Percentiles rank a stretch among this genome's conserved stretches.
Conservation (phyloP, 2,329 filamentous ascomycete species). For the Ceratocystiopsis minuta region DNA sequence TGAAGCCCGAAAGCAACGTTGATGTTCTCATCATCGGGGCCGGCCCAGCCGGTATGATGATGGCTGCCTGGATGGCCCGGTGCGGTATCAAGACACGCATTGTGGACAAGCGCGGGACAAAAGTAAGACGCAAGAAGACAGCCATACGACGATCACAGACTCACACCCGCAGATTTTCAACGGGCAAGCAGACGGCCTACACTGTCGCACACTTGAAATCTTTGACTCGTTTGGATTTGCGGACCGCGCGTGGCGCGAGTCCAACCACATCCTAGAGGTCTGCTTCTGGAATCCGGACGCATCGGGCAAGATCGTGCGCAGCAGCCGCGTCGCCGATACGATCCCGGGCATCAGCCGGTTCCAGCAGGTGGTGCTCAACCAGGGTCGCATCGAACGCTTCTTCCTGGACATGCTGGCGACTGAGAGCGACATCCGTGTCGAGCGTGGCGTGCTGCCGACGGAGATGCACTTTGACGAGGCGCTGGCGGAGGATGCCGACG, state of each 20-base stretch:
- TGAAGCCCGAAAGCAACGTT: too few species aligned
- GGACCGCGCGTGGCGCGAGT: slow-evolving; percentile 45
- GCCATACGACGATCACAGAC: too few species aligned
- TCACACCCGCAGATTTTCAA: too few species aligned
- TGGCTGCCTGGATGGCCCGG: slow-evolving; percentile 24
- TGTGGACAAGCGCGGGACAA: slow-evolving; percentile 22
- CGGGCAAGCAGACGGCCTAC: too few species aligned
- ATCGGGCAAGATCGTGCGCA: slow-evolving; percentile 36
- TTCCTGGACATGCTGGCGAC: slow-evolving; percentile 20
- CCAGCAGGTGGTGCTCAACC: slow-evolving; percentile 49
- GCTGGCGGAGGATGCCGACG: slow-evolving; percentile 24
- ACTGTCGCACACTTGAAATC: slow-evolving; percentile 46
- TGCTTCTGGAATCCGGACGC: slow-evolving; percentile 43
- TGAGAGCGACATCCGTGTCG: slow-evolving; percentile 23
- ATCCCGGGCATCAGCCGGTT: slow-evolving; percentile 43
- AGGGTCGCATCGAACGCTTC: slow-evolving; percentile 51
- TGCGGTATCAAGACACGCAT: slow-evolving; percentile 23
- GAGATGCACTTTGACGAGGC: slow-evolving; percentile 30
- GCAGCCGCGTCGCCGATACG: slow-evolving; percentile 43
- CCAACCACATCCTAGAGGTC: slow-evolving; percentile 43
- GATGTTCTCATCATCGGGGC: slow-evolving; percentile 12
- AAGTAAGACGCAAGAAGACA: too few species aligned
- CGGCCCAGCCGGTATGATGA: slow-evolving; percentile 21
- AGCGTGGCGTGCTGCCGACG: slow-evolving; percentile 37
- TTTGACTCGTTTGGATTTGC: slow-evolving; percentile 54